These are phyloP conservation scores for Somion occarium DNA, from an alignment of 1,284 basidiomycete genomes.

Conservation along the genomic window DNA sequence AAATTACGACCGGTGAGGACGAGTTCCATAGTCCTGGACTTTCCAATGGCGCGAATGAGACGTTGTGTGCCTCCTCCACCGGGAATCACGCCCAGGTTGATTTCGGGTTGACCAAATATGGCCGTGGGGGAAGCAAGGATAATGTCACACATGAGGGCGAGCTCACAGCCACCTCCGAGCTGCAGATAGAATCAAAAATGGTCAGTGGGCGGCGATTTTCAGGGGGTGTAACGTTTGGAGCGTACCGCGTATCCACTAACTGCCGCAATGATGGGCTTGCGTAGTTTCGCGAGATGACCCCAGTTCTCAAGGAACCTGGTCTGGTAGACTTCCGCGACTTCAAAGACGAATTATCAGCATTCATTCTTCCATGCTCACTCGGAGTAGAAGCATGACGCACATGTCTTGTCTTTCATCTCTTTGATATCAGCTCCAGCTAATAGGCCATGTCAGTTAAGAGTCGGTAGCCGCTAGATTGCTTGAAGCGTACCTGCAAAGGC, in stretches of 20 bases:
- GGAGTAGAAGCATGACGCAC: conserved; percentile 36
- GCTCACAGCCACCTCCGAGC: conserved; percentile 96
- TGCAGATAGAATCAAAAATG: conserved; percentile 21
- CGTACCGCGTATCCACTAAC: conserved; percentile 93
- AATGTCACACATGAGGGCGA: conserved; percentile 97
- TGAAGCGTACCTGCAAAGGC: conserved; percentile 79
- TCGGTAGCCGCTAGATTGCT: too few relatives aligned
- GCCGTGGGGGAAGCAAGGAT: conserved; percentile 93
- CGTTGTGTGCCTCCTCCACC: conserved; percentile 75
- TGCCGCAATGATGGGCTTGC: conserved; percentile 94
- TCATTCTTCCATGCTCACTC: neutral
- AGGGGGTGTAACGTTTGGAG: conserved; percentile 5
- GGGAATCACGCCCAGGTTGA: conserved; percentile 95
- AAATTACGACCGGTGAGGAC: conserved; percentile 85
- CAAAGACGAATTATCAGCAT: neutral
- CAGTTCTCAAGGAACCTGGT: conserved; percentile 89
- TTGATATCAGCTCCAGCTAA: conserved; percentile 87
- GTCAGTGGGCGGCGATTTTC: neutral
- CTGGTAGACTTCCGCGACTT: conserved; percentile 85
- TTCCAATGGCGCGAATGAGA: conserved; percentile 84
- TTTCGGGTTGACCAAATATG: conserved; percentile 95
- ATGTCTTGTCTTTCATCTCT: conserved; percentile 91
- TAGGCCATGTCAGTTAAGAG: neutral
- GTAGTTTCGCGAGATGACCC: conserved; percentile 71
- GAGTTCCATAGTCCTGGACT: conserved; percentile 95